Evolutionary conservation across 768 basidiomycete genomes (phyloP), one percentile per base, ranked within the genome.

Genomic region (Agaricus sinodeliciosus): DNA sequence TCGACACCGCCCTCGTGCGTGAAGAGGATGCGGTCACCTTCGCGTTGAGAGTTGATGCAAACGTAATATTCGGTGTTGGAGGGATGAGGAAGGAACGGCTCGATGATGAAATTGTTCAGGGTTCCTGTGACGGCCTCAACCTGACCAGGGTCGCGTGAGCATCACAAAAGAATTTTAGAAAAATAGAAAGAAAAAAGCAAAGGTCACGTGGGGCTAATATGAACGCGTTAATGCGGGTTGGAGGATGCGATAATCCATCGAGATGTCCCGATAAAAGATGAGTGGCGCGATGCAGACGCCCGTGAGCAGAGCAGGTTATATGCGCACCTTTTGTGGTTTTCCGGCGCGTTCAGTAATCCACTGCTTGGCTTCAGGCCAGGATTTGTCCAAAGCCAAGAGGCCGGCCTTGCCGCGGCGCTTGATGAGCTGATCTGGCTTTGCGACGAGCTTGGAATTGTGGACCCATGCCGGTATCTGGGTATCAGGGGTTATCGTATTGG

Each of bases 391-490:
- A 34, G 85, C 84, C 58, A 99, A 82, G 12, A 99, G 80, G 59
- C 96, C 96, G 18, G 93, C 93, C 80, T 99, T 99, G 64, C 96
- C 96, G 57, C 96, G 90, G 59, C 96, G 89, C 78, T 98, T 99
- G 83, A 98, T 98, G 71, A 98, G 87, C 74, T 96, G 94, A 74
- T 95, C 94, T 22, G 94, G 94, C 75, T 96, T 96, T 15, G 85
- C 94, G 63, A 96, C 94, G 68, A 95, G 90, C 77, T 91, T 90
- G 60, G 73, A 82, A 59, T 77, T 81, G 73, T 82, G 84, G 34
- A 94, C 87, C 91, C 90, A 94, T 61, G 77, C 70, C 13, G 90
- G 90, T 27, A 93, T 69, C 62, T 75, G 70, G 22, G 69, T 67
- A 51, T 76, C 75, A 39, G 76, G 72, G 62, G 77, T 80, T 70